Conservation (phyloP, 192 early-diverging fungal genomes). For the Gigaspora rosea region DNA sequence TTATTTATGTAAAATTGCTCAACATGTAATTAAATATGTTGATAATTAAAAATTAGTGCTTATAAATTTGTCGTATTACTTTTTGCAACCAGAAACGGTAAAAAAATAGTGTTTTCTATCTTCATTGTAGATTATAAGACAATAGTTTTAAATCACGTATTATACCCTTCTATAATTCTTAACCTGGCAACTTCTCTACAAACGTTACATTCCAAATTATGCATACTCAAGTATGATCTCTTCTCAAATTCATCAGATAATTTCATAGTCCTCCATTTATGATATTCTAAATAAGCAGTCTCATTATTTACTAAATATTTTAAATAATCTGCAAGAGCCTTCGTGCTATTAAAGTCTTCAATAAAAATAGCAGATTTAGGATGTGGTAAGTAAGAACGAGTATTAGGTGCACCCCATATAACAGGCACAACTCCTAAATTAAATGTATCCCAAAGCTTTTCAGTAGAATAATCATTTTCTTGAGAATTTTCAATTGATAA, state of each 20-base stretch:
- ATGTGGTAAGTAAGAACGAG: background rate
- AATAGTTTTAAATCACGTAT: no score
- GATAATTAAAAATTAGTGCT: no score
- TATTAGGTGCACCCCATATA: background rate
- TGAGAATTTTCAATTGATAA: background rate
- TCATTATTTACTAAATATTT: background rate
- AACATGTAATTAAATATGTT: no score
- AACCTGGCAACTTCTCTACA: background rate
- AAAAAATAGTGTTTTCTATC: no score
- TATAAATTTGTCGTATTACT: no score
- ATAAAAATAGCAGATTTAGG: background rate
- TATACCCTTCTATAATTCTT: background rate
- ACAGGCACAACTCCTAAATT: background rate
- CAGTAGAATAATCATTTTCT: background rate
- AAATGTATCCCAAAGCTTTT: background rate
- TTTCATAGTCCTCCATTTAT: background rate
- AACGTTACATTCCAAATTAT: background rate
- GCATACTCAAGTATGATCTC: background rate
- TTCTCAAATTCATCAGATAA: background rate
- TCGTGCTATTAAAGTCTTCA: background rate
- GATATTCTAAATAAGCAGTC: background rate
- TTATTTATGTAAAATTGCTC: no score
- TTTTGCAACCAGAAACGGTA: no score
- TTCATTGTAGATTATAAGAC: no score
- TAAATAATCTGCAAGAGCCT: background rate